phyloP scores from a whole-genome alignment of 2,329 filamentous ascomycete species.

The Graphiopsis chlorocephala region DNA sequence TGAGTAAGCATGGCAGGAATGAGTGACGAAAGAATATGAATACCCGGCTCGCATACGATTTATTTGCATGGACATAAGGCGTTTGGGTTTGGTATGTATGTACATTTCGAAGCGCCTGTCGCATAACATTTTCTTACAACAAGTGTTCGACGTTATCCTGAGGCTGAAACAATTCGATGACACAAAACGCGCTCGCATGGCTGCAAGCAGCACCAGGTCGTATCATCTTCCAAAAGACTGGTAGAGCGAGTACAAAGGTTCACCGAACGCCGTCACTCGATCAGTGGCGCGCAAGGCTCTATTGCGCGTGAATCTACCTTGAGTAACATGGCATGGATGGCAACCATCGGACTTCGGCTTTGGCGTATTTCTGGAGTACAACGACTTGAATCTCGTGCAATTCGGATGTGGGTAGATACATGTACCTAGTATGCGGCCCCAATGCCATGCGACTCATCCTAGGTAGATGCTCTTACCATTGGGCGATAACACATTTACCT shows the following conservation, averaged over 20 bases:
- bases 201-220: background rate
- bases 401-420: too few species aligned
- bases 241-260: background rate
- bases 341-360: constrained; percentile 3
- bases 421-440: background rate
- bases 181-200: background rate
- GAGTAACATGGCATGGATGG: background rate
- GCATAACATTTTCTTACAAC: background rate
- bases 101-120: background rate
- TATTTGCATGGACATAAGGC: background rate
- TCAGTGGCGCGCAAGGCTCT: background rate
- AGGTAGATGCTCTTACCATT: background rate
- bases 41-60: background rate
- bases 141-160: background rate
- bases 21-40: background rate
- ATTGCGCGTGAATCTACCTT: background rate
- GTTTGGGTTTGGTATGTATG: background rate
- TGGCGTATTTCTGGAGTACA: constrained; percentile 6
- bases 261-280: background rate
- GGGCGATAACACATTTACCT: background rate
- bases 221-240: background rate
- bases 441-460: background rate
- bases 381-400: background rate
- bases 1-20: background rate
- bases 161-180: background rate